Percentiles rank a stretch among this genome's conserved stretches.
Evolutionary conservation across 2,329 filamentous ascomycete genomes (phyloP).

Genomic region (Fusarium papillatum): DNA sequence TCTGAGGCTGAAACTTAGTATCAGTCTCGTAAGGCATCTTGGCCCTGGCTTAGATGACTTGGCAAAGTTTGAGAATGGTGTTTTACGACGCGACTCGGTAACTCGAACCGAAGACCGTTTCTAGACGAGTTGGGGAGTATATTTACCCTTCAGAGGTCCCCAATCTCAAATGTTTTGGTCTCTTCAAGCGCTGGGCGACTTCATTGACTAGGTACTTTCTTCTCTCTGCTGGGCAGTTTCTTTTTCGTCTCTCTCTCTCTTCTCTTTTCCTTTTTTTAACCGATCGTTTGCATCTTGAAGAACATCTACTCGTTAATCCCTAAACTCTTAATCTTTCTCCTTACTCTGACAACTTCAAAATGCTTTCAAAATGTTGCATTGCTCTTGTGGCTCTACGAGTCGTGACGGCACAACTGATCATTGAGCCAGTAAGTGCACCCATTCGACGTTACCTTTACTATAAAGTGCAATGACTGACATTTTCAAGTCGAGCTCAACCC

Average conservation of each 20-base stretch:
- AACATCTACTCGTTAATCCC: neutral
- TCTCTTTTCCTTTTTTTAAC: neutral
- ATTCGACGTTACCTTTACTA: neutral
- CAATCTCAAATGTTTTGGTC: neutral
- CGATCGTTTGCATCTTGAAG: neutral
- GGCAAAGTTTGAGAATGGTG: neutral
- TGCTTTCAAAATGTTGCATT: neutral
- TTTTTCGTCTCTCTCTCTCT: neutral
- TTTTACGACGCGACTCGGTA: neutral
- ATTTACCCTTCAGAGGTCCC: neutral
- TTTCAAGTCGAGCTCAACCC: neutral
- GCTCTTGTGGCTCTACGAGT: neutral
- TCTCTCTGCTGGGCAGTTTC: conserved; percentile 13
- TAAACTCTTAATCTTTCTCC: neutral
- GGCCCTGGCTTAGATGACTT: neutral
- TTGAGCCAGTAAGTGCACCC: neutral
- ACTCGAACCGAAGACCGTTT: neutral
- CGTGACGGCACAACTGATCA: neutral
- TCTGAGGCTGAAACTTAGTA: neutral
- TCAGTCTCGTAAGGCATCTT: neutral
- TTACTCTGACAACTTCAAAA: neutral
- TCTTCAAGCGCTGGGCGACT: conserved; percentile 9
- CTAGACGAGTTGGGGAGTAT: neutral
- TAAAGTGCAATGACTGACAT: neutral
- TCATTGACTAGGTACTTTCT: neutral